Evolutionary conservation across 768 basidiomycete species (phyloP), one percentile per base, ranked within the genome.

Genomic region (Myochromella boudieri): DNA sequence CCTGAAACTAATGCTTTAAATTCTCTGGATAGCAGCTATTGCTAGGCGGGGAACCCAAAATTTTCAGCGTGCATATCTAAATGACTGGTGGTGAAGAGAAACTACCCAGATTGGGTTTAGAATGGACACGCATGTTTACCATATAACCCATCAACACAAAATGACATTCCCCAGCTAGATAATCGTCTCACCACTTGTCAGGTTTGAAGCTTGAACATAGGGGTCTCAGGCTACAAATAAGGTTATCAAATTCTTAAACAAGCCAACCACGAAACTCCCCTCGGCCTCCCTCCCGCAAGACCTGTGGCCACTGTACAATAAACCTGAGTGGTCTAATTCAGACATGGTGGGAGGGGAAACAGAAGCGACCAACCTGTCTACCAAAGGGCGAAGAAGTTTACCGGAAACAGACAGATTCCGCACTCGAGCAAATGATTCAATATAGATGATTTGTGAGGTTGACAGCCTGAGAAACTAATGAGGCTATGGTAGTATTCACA

Each of bases 391-490:
- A 21, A 98, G 73, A 27, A 97, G 70, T 57, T 78, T 91, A 20
- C 87, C 95, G 20, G 92, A 93, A 17, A 95, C 72, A 11, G 91
- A 95, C 20, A 97, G 74, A 1, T 77, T 75, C 15, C 68, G 72
- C 1, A 95, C 92, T 4, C 95, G 85, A 6, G 95, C 94, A 64
- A 95, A 97, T 0, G 92, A 93, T 65, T 98, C 97, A 31, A 97
- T 75, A 62, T 97, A 99, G 42, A 99, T 78, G 22, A 91, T 64
- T 31, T 68, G 72, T 5, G 95, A 87, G 1, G 84, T 77, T 17
- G 74, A 71, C 27, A 94, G 64, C 21, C 87, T 87, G 31, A 95
- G 58, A 50, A 97, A 70, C 94, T 97, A 63, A 12, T 39, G 24
- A 46, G 42, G 37, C 25, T 17, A 47, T 38, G 46, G 43, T 15